These are phyloP conservation scores for Xerocomus minutiporus DNA, from an alignment of 1,284 basidiomycete species.

Conservation along the genomic window DNA sequence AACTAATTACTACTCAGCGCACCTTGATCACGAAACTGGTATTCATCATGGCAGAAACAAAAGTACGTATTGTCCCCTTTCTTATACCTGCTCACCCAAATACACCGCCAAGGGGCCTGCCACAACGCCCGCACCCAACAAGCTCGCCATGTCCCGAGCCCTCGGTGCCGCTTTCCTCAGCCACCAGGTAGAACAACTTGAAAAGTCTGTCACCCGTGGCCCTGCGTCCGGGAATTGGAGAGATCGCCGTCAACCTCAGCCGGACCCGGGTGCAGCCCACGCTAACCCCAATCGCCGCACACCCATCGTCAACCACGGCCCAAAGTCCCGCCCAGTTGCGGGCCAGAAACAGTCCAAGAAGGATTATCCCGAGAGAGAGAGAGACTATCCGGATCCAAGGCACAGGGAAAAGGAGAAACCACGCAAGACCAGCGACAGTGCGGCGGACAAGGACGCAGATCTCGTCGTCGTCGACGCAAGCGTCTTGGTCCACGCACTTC, in stretches of 20 bases:
- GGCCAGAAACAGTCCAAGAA: conserved; percentile 28
- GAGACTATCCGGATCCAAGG: conserved; percentile 24
- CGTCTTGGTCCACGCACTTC: conserved; percentile 79
- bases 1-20: neutral
- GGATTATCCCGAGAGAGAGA: conserved; percentile 31
- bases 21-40: neutral
- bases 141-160: conserved; percentile 74
- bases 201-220: conserved; percentile 62
- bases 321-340: conserved; percentile 27
- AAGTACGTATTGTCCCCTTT: conserved; percentile 6
- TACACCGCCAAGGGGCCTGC: conserved; percentile 16
- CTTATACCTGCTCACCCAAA: neutral
- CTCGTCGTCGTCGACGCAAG: conserved; percentile 82
- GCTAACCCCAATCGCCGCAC: conserved; percentile 34
- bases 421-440: conserved; percentile 37
- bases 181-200: conserved; percentile 79
- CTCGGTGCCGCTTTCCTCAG: conserved; percentile 78
- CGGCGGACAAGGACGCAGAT: conserved; percentile 57
- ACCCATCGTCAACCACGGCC: conserved; percentile 25
- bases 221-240: conserved; percentile 56
- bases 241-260: conserved; percentile 38
- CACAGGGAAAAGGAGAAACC: conserved; percentile 21
- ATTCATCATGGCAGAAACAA: conserved; percentile 21
- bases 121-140: conserved; percentile 37
- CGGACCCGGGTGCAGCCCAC: neutral